Evolutionary conservation across 2,329 filamentous ascomycete genomes (phyloP).

Genomic region (Cladosporium sp.): DNA sequence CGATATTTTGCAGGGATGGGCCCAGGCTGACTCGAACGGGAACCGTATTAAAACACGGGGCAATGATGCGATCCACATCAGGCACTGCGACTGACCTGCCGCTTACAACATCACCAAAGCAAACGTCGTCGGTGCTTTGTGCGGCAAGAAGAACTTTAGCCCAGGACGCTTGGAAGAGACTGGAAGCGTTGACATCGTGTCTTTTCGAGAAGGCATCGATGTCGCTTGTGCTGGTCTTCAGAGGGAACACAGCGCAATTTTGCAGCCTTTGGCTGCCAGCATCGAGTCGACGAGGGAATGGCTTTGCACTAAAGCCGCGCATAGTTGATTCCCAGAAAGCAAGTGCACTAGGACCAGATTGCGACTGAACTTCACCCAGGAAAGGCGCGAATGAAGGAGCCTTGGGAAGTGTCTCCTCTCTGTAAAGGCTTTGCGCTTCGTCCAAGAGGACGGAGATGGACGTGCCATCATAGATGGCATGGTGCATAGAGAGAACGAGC

Average conservation of each 20-base stretch:
- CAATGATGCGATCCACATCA: conserved; percentile 65
- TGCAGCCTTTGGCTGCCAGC: conserved; percentile 9
- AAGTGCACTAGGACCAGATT: conserved; percentile 47
- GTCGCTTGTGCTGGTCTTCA: conserved; percentile 10
- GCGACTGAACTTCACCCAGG: conserved; percentile 50
- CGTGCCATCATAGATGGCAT: conserved; percentile 80
- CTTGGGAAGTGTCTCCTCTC: conserved; percentile 40
- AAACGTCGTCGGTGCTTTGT: conserved; percentile 58
- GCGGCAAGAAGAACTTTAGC: conserved; percentile 55
- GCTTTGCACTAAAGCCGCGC: conserved; percentile 42
- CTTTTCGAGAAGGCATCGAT: conserved; percentile 47
- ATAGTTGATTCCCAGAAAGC: conserved; percentile 62
- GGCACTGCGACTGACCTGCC: conserved; percentile 64
- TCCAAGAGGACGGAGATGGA: conserved; percentile 64
- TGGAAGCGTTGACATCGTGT: conserved; percentile 54
- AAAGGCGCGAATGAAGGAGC: conserved; percentile 58
- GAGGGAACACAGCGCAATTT: background rate
- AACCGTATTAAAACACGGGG: conserved; percentile 87
- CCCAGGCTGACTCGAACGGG: conserved; percentile 59
- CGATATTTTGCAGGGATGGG: conserved; percentile 43
- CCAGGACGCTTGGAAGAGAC: conserved; percentile 69
- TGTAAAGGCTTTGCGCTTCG: conserved; percentile 60
- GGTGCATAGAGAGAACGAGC: conserved; percentile 55
- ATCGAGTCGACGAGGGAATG: conserved; percentile 29
- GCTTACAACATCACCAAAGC: conserved; percentile 81